phyloP scores from a whole-genome alignment of 805 yeast species.

The Candida maris region DNA sequence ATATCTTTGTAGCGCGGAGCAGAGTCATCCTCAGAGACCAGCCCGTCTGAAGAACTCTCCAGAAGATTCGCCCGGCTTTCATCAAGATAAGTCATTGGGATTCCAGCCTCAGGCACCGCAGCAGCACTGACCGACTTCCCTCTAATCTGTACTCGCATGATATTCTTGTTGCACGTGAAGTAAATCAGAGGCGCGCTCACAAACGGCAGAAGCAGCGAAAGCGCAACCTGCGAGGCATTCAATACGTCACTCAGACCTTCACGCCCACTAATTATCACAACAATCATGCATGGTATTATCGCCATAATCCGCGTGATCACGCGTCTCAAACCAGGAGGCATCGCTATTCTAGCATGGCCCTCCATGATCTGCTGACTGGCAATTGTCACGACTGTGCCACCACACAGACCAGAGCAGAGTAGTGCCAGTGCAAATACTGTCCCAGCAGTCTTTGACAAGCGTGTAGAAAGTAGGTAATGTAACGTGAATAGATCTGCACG shows the following conservation, averaged over 20 bases:
- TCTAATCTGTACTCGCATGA: conserved; percentile 30
- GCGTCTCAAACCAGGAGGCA: conserved; percentile 79
- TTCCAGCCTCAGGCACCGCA: conserved; percentile 3
- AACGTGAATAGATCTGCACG: conserved; percentile 83
- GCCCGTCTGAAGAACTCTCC: conserved; percentile 7
- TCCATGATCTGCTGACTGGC: conserved; percentile 94
- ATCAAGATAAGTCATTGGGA: conserved; percentile 9
- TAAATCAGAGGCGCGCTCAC: conserved; percentile 85
- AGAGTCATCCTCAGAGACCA: conserved; percentile 6
- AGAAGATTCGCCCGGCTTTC: conserved; percentile 11
- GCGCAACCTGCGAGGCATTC: conserved; percentile 79
- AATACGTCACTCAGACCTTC: conserved; percentile 73
- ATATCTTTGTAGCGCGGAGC: conserved; percentile 48
- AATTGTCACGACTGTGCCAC: conserved; percentile 89
- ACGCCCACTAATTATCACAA: conserved; percentile 70
- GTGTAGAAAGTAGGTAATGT: conserved; percentile 62
- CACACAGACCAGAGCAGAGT: conserved; percentile 89
- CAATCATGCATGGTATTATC: conserved; percentile 76
- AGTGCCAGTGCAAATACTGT: conserved; percentile 84
- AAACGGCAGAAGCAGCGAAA: conserved; percentile 76
- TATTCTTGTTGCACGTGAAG: conserved; percentile 63
- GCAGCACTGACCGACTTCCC: conserved; percentile 7
- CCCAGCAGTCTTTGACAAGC: conserved; percentile 83
- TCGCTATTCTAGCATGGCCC: conserved; percentile 77
- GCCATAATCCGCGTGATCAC: conserved; percentile 80